Evolutionary conservation across 2,329 filamentous ascomycete species (phyloP), one percentile per base, ranked within the genome.

Genomic region (Colletotrichum spinosum): DNA sequence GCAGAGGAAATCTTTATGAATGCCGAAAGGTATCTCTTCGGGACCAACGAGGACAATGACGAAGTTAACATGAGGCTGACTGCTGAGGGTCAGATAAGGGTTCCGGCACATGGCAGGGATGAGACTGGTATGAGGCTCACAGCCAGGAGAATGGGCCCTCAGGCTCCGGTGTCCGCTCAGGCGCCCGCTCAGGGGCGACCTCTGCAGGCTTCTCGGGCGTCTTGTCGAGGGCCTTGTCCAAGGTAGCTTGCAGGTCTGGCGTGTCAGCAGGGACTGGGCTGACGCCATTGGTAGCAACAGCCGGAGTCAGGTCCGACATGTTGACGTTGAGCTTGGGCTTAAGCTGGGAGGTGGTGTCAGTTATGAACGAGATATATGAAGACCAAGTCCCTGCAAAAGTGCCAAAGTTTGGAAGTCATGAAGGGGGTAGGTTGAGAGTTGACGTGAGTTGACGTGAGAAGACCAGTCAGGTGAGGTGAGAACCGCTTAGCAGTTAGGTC

Each of bases 1-100:
- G 67, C 83, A 86, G 33, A 89, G 76, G 60, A 88, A 86, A 71
- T 88, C 83, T 65, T 85, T 86, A 66, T 88, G 86, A 11, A 89
- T 81, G 10, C 83, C 85, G 69, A 88, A 89, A 0, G 86, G 85
- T 12, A 74, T 73, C 70, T 86, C 82, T 0, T 85, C 79, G 3
- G 79, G 75, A 0, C 86, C 86, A 35, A 87, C 82, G 1, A 88
- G 73, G 50, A 87, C 73, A 15, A 88, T 83, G 48, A 86, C 83
- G 68, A 88, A 87, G 8, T 81, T 79, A 0, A 85, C 81, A 69
- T 88, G 86, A 1, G 86, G 83, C 51, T 86, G 76, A 2, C 86
- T 86, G 65, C 25, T 25, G 25, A 25, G 3, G 12, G 42, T 44
- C 5, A 44, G 44, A 46, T 8, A 4, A n/a, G 35, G 34, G 46